These are phyloP conservation scores for Microsporum ferrugineum DNA, from an alignment of 2,329 filamentous ascomycete species.

Conservation along the genomic window DNA sequence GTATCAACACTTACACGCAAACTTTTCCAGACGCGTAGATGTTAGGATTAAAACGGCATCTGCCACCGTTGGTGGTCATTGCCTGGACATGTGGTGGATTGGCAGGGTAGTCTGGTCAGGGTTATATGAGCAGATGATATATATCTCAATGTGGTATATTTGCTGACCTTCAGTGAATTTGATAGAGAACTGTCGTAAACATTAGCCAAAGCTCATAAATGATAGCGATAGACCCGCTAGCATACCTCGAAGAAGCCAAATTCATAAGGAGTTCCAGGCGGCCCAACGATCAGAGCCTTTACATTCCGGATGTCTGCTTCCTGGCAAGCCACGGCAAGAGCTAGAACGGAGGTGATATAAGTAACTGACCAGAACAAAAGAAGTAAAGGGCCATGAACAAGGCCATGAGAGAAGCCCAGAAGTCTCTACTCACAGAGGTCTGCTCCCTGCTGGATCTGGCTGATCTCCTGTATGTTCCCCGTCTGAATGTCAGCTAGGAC, in stretches of 20 bases:
- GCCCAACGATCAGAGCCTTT: slow-evolving; percentile 77
- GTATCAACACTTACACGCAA: slow-evolving; percentile 56
- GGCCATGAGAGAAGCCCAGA: not conserved
- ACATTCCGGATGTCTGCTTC: slow-evolving; percentile 84
- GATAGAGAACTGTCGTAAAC: slow-evolving; percentile 53
- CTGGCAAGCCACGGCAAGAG: slow-evolving; percentile 73
- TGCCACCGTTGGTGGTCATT: slow-evolving; percentile 77
- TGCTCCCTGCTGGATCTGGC: slow-evolving; percentile 68
- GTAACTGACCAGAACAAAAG: not conserved
- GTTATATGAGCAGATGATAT: not conserved
- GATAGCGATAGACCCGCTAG: slow-evolving; percentile 6
- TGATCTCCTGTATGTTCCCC: slow-evolving; percentile 54
- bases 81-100: slow-evolving; percentile 51
- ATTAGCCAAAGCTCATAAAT: not conserved
- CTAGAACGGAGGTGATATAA: slow-evolving; percentile 35
- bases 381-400: not conserved
- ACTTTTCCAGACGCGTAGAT: slow-evolving; percentile 88
- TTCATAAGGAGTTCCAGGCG: slow-evolving; percentile 89
- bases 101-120: slow-evolving; percentile 61
- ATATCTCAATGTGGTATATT: not conserved
- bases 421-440: slow-evolving; percentile 60
- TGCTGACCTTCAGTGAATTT: slow-evolving; percentile 60
- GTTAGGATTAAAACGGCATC: slow-evolving; percentile 89
- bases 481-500: slow-evolving; percentile 11
- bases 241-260: slow-evolving; percentile 91